Base-by-base conservation (phyloP, 345 rosid species). In the Alliaria petiolata region DNA sequence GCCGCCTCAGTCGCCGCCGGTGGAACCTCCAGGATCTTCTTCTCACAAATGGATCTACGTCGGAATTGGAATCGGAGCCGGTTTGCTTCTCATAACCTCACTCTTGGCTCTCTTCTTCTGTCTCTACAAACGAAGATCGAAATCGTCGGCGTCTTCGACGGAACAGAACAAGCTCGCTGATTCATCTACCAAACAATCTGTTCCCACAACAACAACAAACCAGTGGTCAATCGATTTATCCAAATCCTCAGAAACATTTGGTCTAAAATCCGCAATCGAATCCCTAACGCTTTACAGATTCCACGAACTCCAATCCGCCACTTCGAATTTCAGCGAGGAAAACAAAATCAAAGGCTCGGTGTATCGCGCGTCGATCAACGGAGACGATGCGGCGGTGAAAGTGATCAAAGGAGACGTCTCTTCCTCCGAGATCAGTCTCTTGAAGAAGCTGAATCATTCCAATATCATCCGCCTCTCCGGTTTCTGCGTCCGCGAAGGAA, bases 401-500 rank as follows among this genome's bases (percentile, higher is more conserved):
- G 86, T 90, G 15, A 72, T 93, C 85, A 90, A 86, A 72, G 93
- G 92, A 25, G 89, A 90, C 56, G 90, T 85, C 3, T 89, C 97
- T 4, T 69, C 77, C 11, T 69, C 77, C 0, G 97, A 90, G 85
- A 89, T 93, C 73, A 89, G 87, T 80, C 74, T 90, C 2, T 56
- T 93, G 72, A 90, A 88, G 85, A 86, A 76, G 82, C 86, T 89
- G 45, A 90, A 86, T 42, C 96, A 93, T 59, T 82, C 88, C 19
- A 91, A 87, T 72, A 84, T 93, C 69, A 75, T 91, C 57, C 83
- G 97, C 65, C 93, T 91, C 39, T 93, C 96, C 0, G 98, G 98
- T 35, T 86, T 87, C 78, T 91, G 98, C 55, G 62, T 87, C 11
- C 89, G 86, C 5, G 77, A 86, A 64, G 96, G 91, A 9, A 84